Conservation (phyloP, 768 basidiomycete species). For the Guyanaporus albipodus region DNA sequence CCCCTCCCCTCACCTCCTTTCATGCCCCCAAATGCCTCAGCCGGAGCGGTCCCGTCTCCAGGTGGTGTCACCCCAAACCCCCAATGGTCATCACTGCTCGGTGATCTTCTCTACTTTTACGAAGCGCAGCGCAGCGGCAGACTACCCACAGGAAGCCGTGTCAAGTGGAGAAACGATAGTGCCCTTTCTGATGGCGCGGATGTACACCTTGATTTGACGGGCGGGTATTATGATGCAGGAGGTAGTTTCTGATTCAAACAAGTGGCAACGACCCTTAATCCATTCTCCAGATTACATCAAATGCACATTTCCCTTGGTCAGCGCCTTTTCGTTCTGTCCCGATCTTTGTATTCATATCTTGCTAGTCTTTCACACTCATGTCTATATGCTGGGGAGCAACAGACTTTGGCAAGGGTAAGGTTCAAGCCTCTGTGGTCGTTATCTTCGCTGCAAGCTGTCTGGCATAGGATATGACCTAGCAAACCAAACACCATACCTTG, state of each 20-base stretch:
- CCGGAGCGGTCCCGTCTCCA: conserved; percentile 49
- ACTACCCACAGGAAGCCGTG: conserved; percentile 64
- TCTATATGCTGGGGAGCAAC: conserved; percentile 89
- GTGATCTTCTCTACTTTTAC: conserved; percentile 82
- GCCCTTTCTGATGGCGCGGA: conserved; percentile 73
- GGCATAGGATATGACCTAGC: conserved; percentile 71
- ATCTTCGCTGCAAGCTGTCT: neutral
- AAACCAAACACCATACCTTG: conserved; percentile 89
- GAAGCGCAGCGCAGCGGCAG: conserved; percentile 86
- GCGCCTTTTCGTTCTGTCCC: conserved; percentile 12
- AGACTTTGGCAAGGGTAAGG: conserved; percentile 71
- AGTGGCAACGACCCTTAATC: neutral
- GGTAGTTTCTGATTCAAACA: conserved; percentile 41
- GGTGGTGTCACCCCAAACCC: conserved; percentile 49
- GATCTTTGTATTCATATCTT: neutral
- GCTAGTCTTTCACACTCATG: conserved; percentile 75
- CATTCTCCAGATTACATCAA: conserved; percentile 73
- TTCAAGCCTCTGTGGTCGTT: neutral
- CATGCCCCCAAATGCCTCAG: conserved; percentile 55
- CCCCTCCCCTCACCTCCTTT: conserved; percentile 62
- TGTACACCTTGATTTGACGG: conserved; percentile 68
- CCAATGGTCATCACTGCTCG: conserved; percentile 81
- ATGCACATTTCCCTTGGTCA: conserved; percentile 77
- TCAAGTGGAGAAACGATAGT: conserved; percentile 85
- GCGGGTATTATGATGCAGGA: conserved; percentile 93